These are phyloP conservation scores for Cyclotella distinguenda DNA, from an alignment of 108 stramenopile genomes.

Conservation along the genomic window DNA sequence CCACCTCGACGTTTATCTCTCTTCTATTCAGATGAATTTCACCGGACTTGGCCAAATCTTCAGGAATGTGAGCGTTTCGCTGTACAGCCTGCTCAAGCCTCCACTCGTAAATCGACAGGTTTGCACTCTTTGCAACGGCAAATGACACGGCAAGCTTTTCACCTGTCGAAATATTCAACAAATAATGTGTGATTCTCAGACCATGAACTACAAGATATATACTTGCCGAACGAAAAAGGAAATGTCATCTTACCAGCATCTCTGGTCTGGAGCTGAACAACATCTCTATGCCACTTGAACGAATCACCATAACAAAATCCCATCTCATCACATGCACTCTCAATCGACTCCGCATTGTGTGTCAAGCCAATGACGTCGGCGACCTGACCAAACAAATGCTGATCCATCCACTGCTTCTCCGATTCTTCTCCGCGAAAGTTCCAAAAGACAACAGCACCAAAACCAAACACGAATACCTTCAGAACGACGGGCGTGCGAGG, in stretches of 20 bases:
- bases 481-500: too few species aligned
- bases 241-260: slow-evolving; percentile 35
- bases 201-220: neutral
- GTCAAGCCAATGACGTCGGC: slow-evolving; percentile 34
- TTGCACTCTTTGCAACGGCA: slow-evolving; percentile 42
- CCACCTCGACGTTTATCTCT: slow-evolving; percentile 46
- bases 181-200: too few species aligned
- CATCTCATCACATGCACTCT: slow-evolving; percentile 52
- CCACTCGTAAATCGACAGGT: slow-evolving; percentile 48
- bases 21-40: slow-evolving; percentile 40
- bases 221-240: neutral
- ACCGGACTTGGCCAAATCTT: slow-evolving; percentile 43
- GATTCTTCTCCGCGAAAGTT: slow-evolving; percentile 35
- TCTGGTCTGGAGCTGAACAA: slow-evolving; percentile 44
- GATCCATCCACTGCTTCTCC: slow-evolving; percentile 42
- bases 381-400: slow-evolving; percentile 32
- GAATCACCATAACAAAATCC: slow-evolving; percentile 44
- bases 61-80: slow-evolving; percentile 53
- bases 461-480: slow-evolving; percentile 48
- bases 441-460: slow-evolving; percentile 55
- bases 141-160: slow-evolving; percentile 55
- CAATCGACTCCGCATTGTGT: slow-evolving; percentile 39
- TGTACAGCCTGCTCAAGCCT: slow-evolving; percentile 39
- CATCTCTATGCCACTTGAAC: slow-evolving; percentile 45
- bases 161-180: neutral